phyloP scores from a whole-genome alignment of 805 yeast genomes.

The Candida tibetensis region DNA sequence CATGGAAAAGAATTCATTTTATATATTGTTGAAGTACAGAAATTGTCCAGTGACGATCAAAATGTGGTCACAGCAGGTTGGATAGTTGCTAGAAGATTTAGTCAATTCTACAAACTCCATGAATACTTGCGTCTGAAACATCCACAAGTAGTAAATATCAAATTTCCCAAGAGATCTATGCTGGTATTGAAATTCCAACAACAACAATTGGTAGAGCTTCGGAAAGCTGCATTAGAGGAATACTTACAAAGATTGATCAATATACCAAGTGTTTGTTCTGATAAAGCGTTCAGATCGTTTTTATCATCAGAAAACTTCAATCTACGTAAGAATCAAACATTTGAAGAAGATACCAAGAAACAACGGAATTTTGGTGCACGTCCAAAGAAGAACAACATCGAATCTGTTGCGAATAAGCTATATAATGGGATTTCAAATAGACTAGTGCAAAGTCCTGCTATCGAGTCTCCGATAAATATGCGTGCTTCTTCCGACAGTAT shows the following conservation, averaged over 20 bases:
- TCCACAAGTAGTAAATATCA: constrained; percentile 46
- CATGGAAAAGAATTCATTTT: constrained; percentile 59
- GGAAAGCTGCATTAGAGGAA: constrained; percentile 58
- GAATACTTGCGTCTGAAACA: constrained; percentile 56
- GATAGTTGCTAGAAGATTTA: constrained; percentile 87
- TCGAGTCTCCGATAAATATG: constrained; percentile 3
- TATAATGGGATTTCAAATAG: constrained; percentile 27
- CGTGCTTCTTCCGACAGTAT: constrained; percentile 10
- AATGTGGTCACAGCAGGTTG: constrained; percentile 64
- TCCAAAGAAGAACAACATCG: constrained; percentile 18
- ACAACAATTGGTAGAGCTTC: constrained; percentile 56
- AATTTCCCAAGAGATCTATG: constrained; percentile 60
- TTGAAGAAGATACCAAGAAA: constrained; percentile 19
- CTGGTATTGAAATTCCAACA: constrained; percentile 70
- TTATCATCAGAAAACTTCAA: constrained; percentile 67
- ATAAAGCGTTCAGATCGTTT: constrained; percentile 69
- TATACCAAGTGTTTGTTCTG: constrained; percentile 70
- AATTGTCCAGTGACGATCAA: constrained; percentile 39
- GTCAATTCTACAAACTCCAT: constrained; percentile 75
- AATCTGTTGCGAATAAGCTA: constrained; percentile 32
- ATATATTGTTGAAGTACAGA: constrained; percentile 76
- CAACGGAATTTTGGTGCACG: constrained; percentile 1
- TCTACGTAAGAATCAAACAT: constrained; percentile 27
- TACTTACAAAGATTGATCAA: constrained; percentile 58
- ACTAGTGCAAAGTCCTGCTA: constrained; percentile 4